A percentile compares a stretch with the other conserved stretches of the same genome.
Conservation (phyloP, 768 basidiomycete genomes). For the Neoboletus magnificus region DNA sequence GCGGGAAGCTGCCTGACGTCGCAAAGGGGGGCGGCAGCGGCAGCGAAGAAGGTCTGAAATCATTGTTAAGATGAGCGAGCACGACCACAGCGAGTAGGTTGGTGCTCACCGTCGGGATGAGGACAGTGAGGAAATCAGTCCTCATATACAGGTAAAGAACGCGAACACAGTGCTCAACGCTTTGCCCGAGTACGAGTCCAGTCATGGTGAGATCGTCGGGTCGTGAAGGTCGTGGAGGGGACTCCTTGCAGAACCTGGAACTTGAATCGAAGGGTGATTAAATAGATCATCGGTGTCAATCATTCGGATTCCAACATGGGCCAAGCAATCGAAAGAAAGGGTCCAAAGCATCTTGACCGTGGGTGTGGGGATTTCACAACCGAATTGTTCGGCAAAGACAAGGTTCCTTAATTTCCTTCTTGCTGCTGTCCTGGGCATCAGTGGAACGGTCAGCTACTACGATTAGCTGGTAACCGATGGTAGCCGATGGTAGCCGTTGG, state of each 20-base stretch:
- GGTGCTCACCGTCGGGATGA: conserved; percentile 26
- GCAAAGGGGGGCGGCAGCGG: conserved; percentile 32
- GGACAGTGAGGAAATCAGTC: conserved; percentile 24
- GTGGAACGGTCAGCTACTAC: too few relatives aligned
- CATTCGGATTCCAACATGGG: conserved; percentile 2
- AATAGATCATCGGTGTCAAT: conserved; percentile 12
- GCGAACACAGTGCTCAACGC: conserved; percentile 4
- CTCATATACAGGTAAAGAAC: conserved; percentile 26
- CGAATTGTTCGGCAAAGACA: neutral
- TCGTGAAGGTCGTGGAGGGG: conserved; percentile 13
- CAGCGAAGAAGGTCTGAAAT: conserved; percentile 34
- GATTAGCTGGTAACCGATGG: too few relatives aligned
- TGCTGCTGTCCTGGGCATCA: neutral
- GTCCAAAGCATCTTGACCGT: conserved; percentile 1
- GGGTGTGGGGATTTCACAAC: conserved; percentile 12
- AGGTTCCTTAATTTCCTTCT: neutral
- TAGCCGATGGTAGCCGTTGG: too few relatives aligned
- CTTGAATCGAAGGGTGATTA: conserved; percentile 8
- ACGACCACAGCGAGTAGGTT: neutral
- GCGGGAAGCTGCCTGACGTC: conserved; percentile 20
- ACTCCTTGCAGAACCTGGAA: neutral
- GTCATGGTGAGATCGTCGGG: conserved; percentile 23
- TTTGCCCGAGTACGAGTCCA: conserved; percentile 9
- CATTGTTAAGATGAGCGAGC: neutral
- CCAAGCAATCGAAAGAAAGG: neutral